Conservation (phyloP, 83 land plant species). For the Picea abies region DNA sequence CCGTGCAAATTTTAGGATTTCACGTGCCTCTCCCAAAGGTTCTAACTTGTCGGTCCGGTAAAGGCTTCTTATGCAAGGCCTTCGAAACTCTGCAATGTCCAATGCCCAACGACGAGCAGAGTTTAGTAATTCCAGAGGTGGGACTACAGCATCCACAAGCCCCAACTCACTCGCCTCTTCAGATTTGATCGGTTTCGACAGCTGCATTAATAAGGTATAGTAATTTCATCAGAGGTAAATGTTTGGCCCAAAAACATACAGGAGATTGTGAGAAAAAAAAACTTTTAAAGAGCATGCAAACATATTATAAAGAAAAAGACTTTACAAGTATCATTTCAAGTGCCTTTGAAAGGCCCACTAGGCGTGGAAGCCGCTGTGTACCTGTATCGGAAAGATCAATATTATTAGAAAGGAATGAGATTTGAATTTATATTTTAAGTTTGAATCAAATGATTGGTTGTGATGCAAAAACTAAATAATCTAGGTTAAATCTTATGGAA, state of each 20-base stretch:
- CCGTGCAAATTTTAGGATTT: slow-evolving; percentile 83
- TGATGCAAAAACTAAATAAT: not conserved
- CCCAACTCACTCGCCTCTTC: slow-evolving; percentile 79
- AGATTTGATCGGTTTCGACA: slow-evolving; percentile 82
- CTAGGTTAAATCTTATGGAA: not conserved
- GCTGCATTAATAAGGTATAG: slow-evolving; percentile 24
- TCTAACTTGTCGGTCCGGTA: slow-evolving; percentile 87
- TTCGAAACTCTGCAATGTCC: slow-evolving; percentile 70
- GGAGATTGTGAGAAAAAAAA: not conserved
- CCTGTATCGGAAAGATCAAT: slow-evolving; percentile 44
- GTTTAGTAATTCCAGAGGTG: slow-evolving; percentile 54
- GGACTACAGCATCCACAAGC: slow-evolving; percentile 86
- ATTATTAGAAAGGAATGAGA: not conserved
- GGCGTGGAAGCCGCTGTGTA: slow-evolving; percentile 94
- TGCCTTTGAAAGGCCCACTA: slow-evolving; percentile 92
- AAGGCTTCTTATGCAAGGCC: slow-evolving; percentile 70
- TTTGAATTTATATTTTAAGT: not conserved
- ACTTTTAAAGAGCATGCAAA: not conserved
- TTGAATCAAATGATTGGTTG: not conserved
- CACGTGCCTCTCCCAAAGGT: slow-evolving; percentile 89
- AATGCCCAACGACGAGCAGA: slow-evolving; percentile 85
- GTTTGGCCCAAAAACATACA: not conserved
- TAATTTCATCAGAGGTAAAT: not conserved
- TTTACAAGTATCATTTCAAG: slow-evolving; percentile 98
- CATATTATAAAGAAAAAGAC: slow-evolving; percentile 15